Evolutionary conservation across 495 filamentous ascomycete species (phyloP), one percentile per base, ranked within the genome.

Genomic region (Penicillium crystallinum): DNA sequence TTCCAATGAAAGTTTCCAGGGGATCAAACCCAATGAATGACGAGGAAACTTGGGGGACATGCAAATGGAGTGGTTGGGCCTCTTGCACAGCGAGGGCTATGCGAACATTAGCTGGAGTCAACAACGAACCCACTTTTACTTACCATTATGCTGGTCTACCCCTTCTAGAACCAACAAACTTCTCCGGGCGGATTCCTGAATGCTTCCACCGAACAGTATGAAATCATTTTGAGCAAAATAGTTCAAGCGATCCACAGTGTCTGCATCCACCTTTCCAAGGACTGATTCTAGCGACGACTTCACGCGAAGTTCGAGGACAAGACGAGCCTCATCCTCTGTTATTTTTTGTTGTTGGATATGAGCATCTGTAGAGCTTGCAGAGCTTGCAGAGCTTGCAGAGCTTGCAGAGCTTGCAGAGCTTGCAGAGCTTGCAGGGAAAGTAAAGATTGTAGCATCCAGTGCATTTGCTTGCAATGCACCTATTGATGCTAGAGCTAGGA

Each of bases 271-370:
- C 43, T 62, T 57, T 40, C 72, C 69, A 25, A 84, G 71, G 31
- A 61, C 57, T 34, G 81, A 79, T 53, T 69, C 78, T 19, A 74
- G 56, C 25, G 81, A 74, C 4, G 80, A 57, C n/a, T 75, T 73
- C 49, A 79, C 62, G 58, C 81, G 72, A 53, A 79, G 75, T 48
- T 81, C 79, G 36, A 85, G 42, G 23, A 85, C 63, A 27, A 79
- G 67, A 57, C 74, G 73, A 38, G 81, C 78, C 30, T 70, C 66
- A 56, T 74, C 67, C 22, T 81, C 71, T 12, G 69, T 66, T 42
- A 74, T 52, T 15, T 52, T 53, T 35, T 52, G 52, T 45, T 43
- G 42, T 11, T 38, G 19, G 11, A 35, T 6, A 8, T 21, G 37
- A 6, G 42, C n/a, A 31, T 50, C 47, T 27, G 38, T 14, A 2